These are phyloP conservation scores for Helicocarpus griseus DNA, from an alignment of 2,329 filamentous ascomycete species.

Conservation along the genomic window DNA sequence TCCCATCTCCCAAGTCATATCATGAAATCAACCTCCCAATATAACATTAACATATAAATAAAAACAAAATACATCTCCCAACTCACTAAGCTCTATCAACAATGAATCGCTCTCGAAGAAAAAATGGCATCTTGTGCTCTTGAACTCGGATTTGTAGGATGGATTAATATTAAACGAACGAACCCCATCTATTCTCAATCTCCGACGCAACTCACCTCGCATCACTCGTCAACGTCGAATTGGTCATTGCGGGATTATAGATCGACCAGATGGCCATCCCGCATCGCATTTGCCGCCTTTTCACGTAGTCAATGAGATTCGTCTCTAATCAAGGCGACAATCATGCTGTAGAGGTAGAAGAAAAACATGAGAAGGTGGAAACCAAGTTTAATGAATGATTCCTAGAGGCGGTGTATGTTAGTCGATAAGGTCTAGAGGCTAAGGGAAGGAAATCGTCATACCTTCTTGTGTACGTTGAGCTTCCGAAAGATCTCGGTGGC, in stretches of 20 bases:
- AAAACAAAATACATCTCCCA: neutral
- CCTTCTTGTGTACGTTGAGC: constrained; percentile 98
- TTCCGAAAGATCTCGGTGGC: constrained; percentile 99
- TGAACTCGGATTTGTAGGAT: neutral
- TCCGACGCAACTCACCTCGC: neutral
- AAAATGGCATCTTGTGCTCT: neutral
- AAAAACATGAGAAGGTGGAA: constrained; percentile 99
- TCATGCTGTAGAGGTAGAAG: constrained; percentile 99
- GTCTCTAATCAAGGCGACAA: constrained; percentile 91
- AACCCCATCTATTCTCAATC: neutral
- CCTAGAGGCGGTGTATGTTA: constrained; percentile 42
- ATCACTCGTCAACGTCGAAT: neutral
- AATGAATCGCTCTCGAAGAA: neutral
- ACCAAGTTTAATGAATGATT: constrained; percentile 97
- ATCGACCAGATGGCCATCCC: neutral
- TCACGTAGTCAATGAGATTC: constrained; percentile 61
- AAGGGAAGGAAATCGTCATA: constrained; percentile 25
- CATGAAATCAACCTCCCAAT: neutral
- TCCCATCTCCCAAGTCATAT: neutral
- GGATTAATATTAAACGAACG: neutral
- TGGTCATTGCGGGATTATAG: neutral
- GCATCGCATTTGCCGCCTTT: constrained; percentile 3
- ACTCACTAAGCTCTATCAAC: constrained; percentile 2
- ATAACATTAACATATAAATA: neutral
- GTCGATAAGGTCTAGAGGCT: neutral